Conservation (phyloP, 306 rosid genomes). For the Oxytropis ochrocephala region DNA sequence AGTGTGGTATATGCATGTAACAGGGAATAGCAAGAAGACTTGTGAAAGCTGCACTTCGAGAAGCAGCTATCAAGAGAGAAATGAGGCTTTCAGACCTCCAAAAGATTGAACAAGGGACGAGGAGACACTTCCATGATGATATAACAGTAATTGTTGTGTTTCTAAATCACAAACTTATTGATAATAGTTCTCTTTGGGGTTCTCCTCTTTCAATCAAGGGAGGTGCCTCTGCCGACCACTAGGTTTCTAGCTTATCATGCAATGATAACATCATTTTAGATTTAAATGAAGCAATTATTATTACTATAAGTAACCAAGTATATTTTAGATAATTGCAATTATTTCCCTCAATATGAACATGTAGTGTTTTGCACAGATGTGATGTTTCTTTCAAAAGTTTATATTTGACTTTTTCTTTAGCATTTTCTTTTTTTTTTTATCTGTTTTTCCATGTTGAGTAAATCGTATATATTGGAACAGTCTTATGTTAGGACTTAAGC, state of each 20-base stretch:
- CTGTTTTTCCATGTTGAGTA: not conserved
- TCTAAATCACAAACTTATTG: constrained; percentile 36
- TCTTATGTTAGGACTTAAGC: not conserved
- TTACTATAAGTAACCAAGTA: not conserved
- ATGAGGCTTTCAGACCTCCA: constrained; percentile 69
- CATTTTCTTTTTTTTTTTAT: too few relatives aligned
- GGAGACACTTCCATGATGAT: constrained; percentile 90
- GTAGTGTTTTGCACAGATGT: not conserved
- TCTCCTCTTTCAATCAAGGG: constrained; percentile 65
- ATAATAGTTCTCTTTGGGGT: constrained; percentile 27
- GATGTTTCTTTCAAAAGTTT: not conserved
- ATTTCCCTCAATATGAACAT: not conserved
- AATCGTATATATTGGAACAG: not conserved
- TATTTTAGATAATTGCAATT: not conserved
- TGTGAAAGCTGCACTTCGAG: constrained; percentile 66
- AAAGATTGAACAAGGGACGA: constrained; percentile 62
- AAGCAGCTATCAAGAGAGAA: constrained; percentile 86
- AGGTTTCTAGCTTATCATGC: not conserved
- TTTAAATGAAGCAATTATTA: constrained; percentile 15
- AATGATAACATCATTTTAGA: not conserved
- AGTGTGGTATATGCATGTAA: not conserved
- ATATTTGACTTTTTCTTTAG: not conserved
- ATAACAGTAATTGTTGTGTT: constrained; percentile 69
- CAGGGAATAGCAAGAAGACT: constrained; percentile 62
- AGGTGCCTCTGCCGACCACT: constrained; percentile 47